Evolutionary conservation across 2,329 filamentous ascomycete species (phyloP).

Genomic region (Pezicula neosporulosa): DNA sequence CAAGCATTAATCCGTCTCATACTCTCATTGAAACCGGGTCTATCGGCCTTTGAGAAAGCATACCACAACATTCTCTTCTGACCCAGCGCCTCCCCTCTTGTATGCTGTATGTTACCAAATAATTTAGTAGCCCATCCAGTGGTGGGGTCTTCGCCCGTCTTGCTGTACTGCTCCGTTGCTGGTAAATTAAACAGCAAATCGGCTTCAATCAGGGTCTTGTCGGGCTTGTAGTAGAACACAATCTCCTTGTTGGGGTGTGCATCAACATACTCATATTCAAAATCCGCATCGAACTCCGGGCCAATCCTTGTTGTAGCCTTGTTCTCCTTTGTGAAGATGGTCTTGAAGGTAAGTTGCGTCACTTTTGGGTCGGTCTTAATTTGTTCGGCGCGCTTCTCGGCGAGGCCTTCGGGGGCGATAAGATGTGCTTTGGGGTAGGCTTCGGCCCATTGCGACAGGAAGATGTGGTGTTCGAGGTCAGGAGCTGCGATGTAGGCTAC

Average conservation of each 20-base stretch:
- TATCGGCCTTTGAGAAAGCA: constrained; percentile 54
- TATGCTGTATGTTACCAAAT: constrained; percentile 54
- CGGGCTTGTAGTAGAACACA: constrained; percentile 80
- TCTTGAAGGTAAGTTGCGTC: constrained; percentile 49
- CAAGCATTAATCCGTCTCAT: constrained; percentile 67
- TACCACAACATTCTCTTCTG: constrained; percentile 86
- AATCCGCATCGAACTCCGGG: constrained; percentile 81
- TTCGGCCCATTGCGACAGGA: constrained; percentile 78
- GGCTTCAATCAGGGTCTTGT: constrained; percentile 77
- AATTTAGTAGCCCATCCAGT: constrained; percentile 59
- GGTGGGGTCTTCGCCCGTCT: constrained; percentile 47
- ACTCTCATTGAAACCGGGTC: constrained; percentile 66
- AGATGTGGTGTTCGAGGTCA: constrained; percentile 94
- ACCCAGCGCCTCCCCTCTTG: constrained; percentile 62
- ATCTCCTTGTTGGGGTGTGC: constrained; percentile 82
- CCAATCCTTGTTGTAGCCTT: constrained; percentile 53
- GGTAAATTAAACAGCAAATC: constrained; percentile 93
- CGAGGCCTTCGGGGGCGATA: constrained; percentile 78
- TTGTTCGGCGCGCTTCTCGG: constrained; percentile 69
- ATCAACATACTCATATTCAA: constrained; percentile 80
- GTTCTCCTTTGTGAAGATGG: constrained; percentile 61
- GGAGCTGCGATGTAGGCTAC: constrained; percentile 83
- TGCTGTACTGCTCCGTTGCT: constrained; percentile 77
- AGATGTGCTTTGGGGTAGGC: constrained; percentile 77
- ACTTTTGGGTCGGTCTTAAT: constrained; percentile 47